phyloP scores from a whole-genome alignment of 805 yeast species.

The Lipomyces sp. region DNA sequence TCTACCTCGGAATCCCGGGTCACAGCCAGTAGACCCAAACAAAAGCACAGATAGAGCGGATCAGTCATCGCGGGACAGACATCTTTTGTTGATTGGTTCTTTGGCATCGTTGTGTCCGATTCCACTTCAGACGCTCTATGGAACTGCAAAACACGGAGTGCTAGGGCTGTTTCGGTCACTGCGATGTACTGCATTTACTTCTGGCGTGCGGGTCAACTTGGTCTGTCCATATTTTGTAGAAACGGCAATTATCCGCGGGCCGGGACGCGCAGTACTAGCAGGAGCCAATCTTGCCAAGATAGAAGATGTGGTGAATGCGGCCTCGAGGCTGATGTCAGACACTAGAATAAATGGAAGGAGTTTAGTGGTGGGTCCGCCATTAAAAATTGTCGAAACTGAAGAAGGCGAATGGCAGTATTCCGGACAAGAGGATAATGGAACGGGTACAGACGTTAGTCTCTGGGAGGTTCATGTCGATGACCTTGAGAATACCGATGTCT shows the following conservation, averaged over 20 bases:
- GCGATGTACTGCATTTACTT: conserved; percentile 53
- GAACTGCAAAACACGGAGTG: conserved; percentile 52
- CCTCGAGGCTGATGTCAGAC: conserved; percentile 1
- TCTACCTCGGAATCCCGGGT: conserved; percentile 20
- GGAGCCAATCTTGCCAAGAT: background rate
- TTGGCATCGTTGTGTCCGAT: background rate
- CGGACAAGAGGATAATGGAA: background rate
- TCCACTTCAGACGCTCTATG: conserved; percentile 38
- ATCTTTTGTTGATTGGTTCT: conserved; percentile 5
- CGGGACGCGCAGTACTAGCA: background rate
- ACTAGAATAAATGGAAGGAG: conserved; percentile 2
- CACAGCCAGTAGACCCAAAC: background rate
- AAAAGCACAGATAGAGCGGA: background rate
- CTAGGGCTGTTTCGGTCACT: conserved; percentile 48
- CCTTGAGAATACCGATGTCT: background rate
- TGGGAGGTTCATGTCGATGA: conserved; percentile 2
- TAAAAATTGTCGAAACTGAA: background rate
- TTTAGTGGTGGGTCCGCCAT: conserved; percentile 5
- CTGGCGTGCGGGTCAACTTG: conserved; percentile 49
- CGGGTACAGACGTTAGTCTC: background rate
- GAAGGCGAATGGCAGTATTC: background rate
- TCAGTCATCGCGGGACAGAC: background rate
- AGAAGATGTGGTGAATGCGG: conserved; percentile 10
- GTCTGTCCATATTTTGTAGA: conserved; percentile 57
- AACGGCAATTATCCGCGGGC: conserved; percentile 52